Conservation (phyloP, 345 rosid genomes). For the Corchorus capsularis region DNA sequence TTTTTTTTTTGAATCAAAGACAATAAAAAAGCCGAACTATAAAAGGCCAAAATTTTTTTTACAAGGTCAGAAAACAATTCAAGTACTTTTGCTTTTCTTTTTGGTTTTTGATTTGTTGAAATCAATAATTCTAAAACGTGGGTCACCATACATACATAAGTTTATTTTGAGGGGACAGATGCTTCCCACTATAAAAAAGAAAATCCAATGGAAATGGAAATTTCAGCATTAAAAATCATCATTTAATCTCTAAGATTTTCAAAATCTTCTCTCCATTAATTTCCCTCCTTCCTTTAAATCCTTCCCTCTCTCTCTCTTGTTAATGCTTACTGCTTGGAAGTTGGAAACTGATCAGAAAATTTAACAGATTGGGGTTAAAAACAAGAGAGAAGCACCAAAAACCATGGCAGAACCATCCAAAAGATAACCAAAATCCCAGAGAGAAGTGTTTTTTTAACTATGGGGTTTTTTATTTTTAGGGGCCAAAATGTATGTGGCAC, state of each 20-base stretch:
- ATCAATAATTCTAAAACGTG: constrained; percentile 23
- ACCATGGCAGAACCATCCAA: constrained; percentile 24
- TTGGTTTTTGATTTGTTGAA: constrained; percentile 11
- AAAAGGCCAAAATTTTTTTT: constrained; percentile 23
- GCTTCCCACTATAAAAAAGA: constrained; percentile 11
- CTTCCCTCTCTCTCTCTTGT: too few relatives aligned
- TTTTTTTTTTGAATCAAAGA: constrained; percentile 20
- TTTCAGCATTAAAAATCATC: neutral
- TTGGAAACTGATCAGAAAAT: neutral
- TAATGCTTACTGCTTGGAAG: neutral
- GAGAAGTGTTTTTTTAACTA: neutral
- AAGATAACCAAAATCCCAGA: constrained; percentile 24
- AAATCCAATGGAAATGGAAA: neutral
- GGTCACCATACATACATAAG: constrained; percentile 18
- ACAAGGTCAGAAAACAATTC: constrained; percentile 15
- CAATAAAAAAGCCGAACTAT: constrained; percentile 25
- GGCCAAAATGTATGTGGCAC: neutral
- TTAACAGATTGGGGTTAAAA: neutral
- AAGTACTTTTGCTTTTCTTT: too few relatives aligned
- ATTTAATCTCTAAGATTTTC: constrained; percentile 1
- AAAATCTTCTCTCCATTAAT: neutral
- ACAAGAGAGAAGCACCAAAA: constrained; percentile 8
- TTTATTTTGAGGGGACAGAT: neutral
- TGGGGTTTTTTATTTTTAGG: neutral
- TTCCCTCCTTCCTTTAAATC: neutral